Base-by-base conservation (phyloP, 352 stramenopile species). In the Peronosclerospora sorghi region DNA sequence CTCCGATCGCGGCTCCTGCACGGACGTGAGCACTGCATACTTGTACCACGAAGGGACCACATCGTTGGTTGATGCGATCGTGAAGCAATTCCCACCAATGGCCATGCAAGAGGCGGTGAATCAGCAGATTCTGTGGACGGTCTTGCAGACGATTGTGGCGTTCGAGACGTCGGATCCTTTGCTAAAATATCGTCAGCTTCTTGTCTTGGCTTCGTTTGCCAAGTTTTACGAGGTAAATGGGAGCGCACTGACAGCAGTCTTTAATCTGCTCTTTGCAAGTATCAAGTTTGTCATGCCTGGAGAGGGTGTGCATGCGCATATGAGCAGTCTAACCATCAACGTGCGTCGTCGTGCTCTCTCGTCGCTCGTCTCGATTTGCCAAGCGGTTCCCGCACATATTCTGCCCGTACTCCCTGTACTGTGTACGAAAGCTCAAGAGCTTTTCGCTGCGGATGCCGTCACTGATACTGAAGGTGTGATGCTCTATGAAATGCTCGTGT, bases 401-500 rank as follows among this genome's bases (percentile, higher is more conserved):
- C 56, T 89, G 14, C 77, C 77, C 0, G 76, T 86, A n/a, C 53
- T 89, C 0, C 73, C 73, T 0, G 72, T 84, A 12, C 37, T 89
- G 29, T 85, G 70, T 47, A 55, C 66, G 0, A 80, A 86, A 45
- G 74, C 74, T 0, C 63, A 84, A 27, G 63, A 82, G 37, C 44
- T 89, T n/a, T 89, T 89, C 46, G 67, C 70, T 24, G 51, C 54
- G 0, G 74, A 84, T 59, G 61, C 59, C 15, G 77, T 89, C n/a
- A 62, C 82, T 10, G 77, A 89, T 14, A 77, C 72, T 0, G 77
- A 89, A 53, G 70, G 70, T 20, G 73, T 89, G 2, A 60, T 89
- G 45, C 54, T 89, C 7, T 89, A 89, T 28, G 77, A 89, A 32
- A 86, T 89, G 68, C 54, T 89, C 5, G 73, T 89, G 28, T 39